Conservation (phyloP, 768 basidiomycete genomes). For the Nevesoporus exiguus region DNA sequence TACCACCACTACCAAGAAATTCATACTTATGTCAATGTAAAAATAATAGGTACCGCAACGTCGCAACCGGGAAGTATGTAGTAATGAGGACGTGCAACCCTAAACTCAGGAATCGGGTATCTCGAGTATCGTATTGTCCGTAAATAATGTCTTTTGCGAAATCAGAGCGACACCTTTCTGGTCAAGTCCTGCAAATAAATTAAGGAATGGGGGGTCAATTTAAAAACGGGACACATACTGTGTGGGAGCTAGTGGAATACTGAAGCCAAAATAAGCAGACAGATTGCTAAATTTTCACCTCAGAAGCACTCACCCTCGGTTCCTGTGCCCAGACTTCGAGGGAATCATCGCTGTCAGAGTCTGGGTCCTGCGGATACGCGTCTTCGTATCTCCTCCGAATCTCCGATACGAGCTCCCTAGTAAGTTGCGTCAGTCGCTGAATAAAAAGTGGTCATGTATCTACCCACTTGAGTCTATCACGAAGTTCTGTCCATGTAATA, state of each 20-base stretch:
- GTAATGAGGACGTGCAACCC: too few species aligned
- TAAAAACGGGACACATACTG: slow-evolving; percentile 2
- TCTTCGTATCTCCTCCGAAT: slow-evolving; percentile 14
- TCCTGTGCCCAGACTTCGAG: slow-evolving; percentile 10
- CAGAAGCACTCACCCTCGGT: slow-evolving; percentile 19
- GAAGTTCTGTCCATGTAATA: slow-evolving; percentile 22
- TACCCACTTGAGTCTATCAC: slow-evolving; percentile 14
- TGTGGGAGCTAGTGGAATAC: slow-evolving; percentile 9
- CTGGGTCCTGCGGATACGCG: not conserved
- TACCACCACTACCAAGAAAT: too few species aligned
- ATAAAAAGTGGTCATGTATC: not conserved
- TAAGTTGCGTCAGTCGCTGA: not conserved
- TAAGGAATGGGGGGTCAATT: not conserved
- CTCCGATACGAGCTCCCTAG: slow-evolving; percentile 14
- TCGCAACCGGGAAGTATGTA: not conserved
- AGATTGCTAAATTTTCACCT: not conserved
- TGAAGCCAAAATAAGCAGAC: slow-evolving; percentile 1
- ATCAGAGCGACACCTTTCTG: slow-evolving; percentile 7
- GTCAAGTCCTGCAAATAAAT: not conserved
- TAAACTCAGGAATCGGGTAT: not conserved
- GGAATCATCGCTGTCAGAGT: not conserved
- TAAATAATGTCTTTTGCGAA: not conserved
- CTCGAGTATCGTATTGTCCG: slow-evolving; percentile 1
- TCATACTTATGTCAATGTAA: too few species aligned
- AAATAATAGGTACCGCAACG: not conserved